These are phyloP conservation scores for Mikania micrantha DNA, from an alignment of 129 eudicot species.

Conservation along the genomic window DNA sequence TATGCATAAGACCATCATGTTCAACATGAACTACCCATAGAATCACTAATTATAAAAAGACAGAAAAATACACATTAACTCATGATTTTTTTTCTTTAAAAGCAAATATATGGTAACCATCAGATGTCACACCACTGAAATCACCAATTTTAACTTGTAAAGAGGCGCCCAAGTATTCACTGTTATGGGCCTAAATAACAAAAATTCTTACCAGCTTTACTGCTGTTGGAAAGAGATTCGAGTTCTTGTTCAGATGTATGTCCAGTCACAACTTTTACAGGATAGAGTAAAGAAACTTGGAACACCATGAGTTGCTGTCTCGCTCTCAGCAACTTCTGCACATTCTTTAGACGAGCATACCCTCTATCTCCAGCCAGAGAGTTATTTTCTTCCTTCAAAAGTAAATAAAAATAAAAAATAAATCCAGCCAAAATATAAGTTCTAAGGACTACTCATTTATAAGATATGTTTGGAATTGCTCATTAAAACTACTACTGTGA, in stretches of 20 bases:
- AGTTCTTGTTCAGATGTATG: constrained; percentile 78
- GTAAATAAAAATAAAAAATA: neutral
- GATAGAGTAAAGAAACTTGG: constrained; percentile 80
- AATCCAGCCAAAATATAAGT: neutral
- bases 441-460: neutral
- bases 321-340: constrained; percentile 60
- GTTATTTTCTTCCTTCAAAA: constrained; percentile 56
- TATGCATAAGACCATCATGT: neutral
- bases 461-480: neutral
- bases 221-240: constrained; percentile 59
- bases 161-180: neutral
- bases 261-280: constrained; percentile 66
- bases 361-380: constrained; percentile 84
- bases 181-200: neutral
- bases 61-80: neutral
- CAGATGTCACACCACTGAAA: neutral
- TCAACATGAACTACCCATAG: neutral
- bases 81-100: neutral
- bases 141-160: neutral
- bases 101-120: neutral
- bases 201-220: constrained; percentile 45
- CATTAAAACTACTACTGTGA: neutral
- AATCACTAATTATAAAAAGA: neutral
- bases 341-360: constrained; percentile 35
- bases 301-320: constrained; percentile 88